phyloP scores from a whole-genome alignment of 148 eudicot genomes.

The Arctostaphylos glauca region DNA sequence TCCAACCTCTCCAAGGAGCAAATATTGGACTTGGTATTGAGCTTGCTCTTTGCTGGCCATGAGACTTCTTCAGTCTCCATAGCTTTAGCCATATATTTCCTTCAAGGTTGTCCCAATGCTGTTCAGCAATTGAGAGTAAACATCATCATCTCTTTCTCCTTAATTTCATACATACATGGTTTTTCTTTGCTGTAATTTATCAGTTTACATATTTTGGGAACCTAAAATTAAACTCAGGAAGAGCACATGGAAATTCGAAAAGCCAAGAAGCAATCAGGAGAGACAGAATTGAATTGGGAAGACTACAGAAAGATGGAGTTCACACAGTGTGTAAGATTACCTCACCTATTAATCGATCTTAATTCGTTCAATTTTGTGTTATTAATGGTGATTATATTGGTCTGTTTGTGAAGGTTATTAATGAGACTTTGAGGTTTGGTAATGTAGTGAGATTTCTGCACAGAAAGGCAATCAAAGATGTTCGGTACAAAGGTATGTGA shows the following conservation, averaged over 20 bases:
- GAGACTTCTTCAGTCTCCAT: conserved; percentile 96
- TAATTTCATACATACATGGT: too few relatives aligned
- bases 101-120: conserved; percentile 67
- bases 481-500: conserved; percentile 72
- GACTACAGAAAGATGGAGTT: conserved; percentile 97
- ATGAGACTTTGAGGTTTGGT: conserved; percentile 85
- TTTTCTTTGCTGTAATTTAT: too few relatives aligned
- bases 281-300: conserved; percentile 76
- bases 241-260: conserved; percentile 65
- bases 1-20: conserved; percentile 89
- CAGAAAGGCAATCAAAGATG: conserved; percentile 81
- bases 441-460: conserved; percentile 96
- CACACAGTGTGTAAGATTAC: conserved; percentile 95
- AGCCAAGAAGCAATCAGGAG: conserved; percentile 54
- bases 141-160: not conserved
- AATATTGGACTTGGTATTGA: conserved; percentile 77
- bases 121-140: conserved; percentile 72
- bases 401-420: conserved; percentile 55
- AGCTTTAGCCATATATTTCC: conserved; percentile 83
- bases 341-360: not conserved
- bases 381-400: not conserved
- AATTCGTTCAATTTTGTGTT: not conserved
- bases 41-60: conserved; percentile 94
- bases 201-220: not conserved
- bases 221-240: conserved; percentile 39